These are phyloP conservation scores for Candida sp. DNA, from an alignment of 1,139 yeast genomes.

Conservation along the genomic window DNA sequence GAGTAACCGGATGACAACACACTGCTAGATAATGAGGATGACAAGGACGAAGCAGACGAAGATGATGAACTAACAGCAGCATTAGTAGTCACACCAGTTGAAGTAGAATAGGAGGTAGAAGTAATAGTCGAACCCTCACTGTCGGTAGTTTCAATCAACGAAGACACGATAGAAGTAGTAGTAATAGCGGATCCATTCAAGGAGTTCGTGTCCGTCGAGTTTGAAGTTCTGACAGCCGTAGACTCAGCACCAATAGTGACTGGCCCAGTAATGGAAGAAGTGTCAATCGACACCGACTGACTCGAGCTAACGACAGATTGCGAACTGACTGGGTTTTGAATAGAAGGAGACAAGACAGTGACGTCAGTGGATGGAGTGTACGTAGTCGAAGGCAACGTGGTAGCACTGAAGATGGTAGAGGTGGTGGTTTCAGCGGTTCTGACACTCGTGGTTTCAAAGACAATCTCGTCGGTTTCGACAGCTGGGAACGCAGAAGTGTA, in stretches of 20 bases:
- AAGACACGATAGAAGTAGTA: neutral
- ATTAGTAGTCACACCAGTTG: too few species aligned
- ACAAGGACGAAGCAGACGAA: too few species aligned
- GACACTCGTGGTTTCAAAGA: slow-evolving; percentile 12
- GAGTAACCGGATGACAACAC: neutral
- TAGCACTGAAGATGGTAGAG: slow-evolving; percentile 26
- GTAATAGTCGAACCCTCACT: neutral
- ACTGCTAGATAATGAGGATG: neutral
- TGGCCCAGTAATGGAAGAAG: slow-evolving; percentile 14
- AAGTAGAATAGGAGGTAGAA: neutral
- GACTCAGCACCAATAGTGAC: slow-evolving; percentile 11
- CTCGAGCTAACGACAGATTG: slow-evolving; percentile 19
- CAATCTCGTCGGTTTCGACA: neutral
- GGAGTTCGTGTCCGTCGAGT: neutral
- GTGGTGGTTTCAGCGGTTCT: slow-evolving; percentile 27
- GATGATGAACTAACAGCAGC: too few species aligned
- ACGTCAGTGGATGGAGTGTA: slow-evolving; percentile 20
- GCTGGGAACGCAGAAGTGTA: slow-evolving; percentile 11
- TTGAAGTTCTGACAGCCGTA: neutral
- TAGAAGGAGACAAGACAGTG: slow-evolving; percentile 23
- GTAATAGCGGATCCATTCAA: neutral
- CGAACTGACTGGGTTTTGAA: slow-evolving; percentile 31
- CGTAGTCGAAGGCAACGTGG: slow-evolving; percentile 24
- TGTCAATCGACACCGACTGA: slow-evolving; percentile 16
- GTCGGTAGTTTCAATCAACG: neutral